Conservation (phyloP, 306 rosid species). For the Medicago arabica region DNA sequence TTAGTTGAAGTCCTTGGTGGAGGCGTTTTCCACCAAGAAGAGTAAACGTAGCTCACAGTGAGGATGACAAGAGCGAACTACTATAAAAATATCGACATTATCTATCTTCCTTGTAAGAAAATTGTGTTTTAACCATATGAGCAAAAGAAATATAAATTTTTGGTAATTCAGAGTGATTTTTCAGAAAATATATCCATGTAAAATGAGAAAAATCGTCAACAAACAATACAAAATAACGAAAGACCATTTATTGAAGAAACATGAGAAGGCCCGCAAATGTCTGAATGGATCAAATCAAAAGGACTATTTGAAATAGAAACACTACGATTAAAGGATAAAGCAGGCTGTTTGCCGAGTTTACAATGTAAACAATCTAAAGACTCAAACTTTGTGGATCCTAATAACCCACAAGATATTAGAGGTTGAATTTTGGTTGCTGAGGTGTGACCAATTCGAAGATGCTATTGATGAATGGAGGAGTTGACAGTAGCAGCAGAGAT, state of each 20-base stretch:
- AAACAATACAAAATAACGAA: neutral
- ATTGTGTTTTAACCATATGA: neutral
- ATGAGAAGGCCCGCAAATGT: neutral
- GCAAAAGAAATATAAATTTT: neutral
- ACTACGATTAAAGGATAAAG: neutral
- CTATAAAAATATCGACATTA: too few relatives aligned
- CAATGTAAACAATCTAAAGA: neutral
- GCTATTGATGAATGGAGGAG: neutral
- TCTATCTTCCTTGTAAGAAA: neutral
- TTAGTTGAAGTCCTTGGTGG: too few relatives aligned
- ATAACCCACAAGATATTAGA: neutral
- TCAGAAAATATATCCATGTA: too few relatives aligned
- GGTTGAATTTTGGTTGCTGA: slow-evolving; percentile 5
- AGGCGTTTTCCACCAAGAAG: too few relatives aligned
- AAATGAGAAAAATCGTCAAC: neutral
- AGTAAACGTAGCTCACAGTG: too few relatives aligned
- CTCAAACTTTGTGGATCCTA: slow-evolving; percentile 12
- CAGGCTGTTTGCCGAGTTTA: neutral
- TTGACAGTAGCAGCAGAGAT: neutral
- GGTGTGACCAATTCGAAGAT: slow-evolving; percentile 9
- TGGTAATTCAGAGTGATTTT: too few relatives aligned
- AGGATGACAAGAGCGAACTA: too few relatives aligned
- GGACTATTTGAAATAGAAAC: neutral
- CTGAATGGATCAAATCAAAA: slow-evolving; percentile 1
- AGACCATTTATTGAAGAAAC: neutral